phyloP scores from a whole-genome alignment of 176 grass and related monocot species.

The Rhipidocladum racemiflorum region DNA sequence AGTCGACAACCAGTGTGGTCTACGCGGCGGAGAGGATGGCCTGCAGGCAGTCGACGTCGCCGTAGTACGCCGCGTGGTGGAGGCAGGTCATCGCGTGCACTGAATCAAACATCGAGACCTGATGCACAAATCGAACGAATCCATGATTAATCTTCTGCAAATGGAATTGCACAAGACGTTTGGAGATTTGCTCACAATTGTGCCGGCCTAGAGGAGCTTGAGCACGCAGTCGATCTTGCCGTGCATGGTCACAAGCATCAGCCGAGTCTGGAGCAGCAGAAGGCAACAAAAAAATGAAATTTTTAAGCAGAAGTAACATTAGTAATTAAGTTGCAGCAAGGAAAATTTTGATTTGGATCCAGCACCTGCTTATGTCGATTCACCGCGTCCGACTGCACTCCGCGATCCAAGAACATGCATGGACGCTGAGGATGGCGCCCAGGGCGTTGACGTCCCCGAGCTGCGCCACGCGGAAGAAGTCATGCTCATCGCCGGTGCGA shows the following conservation, averaged over 20 bases:
- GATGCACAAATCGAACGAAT: background rate
- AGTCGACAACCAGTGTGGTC: constrained; percentile 57
- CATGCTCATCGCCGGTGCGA: too few species aligned
- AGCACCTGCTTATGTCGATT: constrained; percentile 83
- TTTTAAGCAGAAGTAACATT: background rate
- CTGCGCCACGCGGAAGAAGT: too few species aligned
- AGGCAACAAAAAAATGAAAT: background rate
- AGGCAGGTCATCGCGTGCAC: constrained; percentile 71
- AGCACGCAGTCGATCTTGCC: constrained; percentile 76
- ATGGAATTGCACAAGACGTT: background rate
- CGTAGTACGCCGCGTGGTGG: constrained; percentile 81
- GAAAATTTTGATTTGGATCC: background rate
- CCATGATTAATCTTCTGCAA: background rate
- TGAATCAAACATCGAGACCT: constrained; percentile 96
- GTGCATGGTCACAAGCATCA: constrained; percentile 72
- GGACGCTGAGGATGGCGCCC: too few species aligned
- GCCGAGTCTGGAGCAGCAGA: constrained; percentile 64
- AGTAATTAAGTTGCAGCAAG: background rate
- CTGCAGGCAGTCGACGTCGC: constrained; percentile 61
- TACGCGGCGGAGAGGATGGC: constrained; percentile 67
- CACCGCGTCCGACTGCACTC: constrained; percentile 54
- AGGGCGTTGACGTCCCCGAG: too few species aligned
- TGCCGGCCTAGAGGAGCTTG: constrained; percentile 69
- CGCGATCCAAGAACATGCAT: constrained; percentile 63
- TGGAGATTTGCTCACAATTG: constrained; percentile 62